A percentile compares a stretch with the other conserved stretches of the same genome.
Evolutionary conservation across 768 basidiomycete genomes (phyloP).

Genomic region (Cyclocybe aegerita): DNA sequence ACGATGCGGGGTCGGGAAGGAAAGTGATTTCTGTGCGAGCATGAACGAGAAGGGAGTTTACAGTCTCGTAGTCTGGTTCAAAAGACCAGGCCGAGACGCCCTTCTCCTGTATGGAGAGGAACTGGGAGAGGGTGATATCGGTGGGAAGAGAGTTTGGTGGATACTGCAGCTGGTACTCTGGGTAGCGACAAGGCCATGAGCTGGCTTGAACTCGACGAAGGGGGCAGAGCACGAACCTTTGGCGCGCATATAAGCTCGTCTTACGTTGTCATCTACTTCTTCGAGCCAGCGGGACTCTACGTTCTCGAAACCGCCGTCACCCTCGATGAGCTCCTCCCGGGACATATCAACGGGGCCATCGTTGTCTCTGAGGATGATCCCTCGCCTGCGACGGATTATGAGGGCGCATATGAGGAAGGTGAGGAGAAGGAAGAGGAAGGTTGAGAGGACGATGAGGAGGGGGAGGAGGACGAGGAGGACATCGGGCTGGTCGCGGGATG

Average conservation of each 20-base stretch:
- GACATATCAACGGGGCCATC: constrained; percentile 95
- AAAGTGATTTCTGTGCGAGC: constrained; percentile 97
- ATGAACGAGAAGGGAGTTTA: constrained; percentile 90
- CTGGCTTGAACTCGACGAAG: constrained; percentile 3
- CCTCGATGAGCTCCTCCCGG: constrained; percentile 85
- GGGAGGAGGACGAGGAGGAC: constrained; percentile 88
- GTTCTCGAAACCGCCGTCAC: constrained; percentile 91
- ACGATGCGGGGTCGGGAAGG: constrained; percentile 92
- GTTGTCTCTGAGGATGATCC: constrained; percentile 77
- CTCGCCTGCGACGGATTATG: constrained; percentile 73
- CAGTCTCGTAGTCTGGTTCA: constrained; percentile 96
- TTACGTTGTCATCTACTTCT: constrained; percentile 61
- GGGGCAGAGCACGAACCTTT: constrained; percentile 61
- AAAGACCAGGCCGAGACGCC: constrained; percentile 99
- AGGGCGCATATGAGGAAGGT: constrained; percentile 90
- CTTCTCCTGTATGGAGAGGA: constrained; percentile 98
- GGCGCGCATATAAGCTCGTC: constrained; percentile 75
- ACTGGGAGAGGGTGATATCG: constrained; percentile 97
- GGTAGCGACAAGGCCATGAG: constrained; percentile 3
- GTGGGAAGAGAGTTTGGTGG: constrained; percentile 96
- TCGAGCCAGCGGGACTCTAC: constrained; percentile 95
- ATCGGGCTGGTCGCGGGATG: constrained; percentile 40
- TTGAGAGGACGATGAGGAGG: constrained; percentile 89
- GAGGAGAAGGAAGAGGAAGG: constrained; percentile 89
- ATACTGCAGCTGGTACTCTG: constrained; percentile 84